These are phyloP conservation scores for Polygonum maritimum DNA, from an alignment of 148 eudicot species.

Conservation along the genomic window DNA sequence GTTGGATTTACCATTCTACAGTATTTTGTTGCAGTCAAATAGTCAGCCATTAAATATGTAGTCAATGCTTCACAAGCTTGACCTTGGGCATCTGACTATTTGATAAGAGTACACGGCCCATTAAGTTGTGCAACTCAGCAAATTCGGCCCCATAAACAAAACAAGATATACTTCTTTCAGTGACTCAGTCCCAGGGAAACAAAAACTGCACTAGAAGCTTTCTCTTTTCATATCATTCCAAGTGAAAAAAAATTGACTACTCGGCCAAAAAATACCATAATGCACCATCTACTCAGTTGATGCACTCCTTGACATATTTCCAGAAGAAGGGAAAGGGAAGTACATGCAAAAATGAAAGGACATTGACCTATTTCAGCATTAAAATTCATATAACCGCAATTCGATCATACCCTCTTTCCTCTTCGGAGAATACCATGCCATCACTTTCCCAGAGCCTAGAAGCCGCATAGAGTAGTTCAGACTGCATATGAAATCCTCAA, in stretches of 20 bases:
- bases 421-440: slow-evolving; percentile 82
- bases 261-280: background rate
- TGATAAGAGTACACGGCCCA: background rate
- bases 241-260: background rate
- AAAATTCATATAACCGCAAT: slow-evolving; percentile 63
- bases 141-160: background rate
- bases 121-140: background rate
- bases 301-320: slow-evolving; percentile 1
- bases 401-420: slow-evolving; percentile 77
- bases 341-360: background rate
- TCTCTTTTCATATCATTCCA: background rate
- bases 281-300: background rate
- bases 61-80: no score
- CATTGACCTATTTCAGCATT: background rate
- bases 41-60: no score
- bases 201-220: background rate
- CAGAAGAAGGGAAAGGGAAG: background rate
- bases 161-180: no score
- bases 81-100: no score
- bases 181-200: background rate
- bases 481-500: slow-evolving; percentile 63
- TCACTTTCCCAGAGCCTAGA: slow-evolving; percentile 64
- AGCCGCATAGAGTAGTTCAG: slow-evolving; percentile 59
- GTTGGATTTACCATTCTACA: background rate
- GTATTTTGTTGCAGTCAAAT: no score